A percentile compares a stretch with the other conserved stretches of the same genome.
Conservation (phyloP, 805 yeast species). For the Saccharomyces mikatae region DNA sequence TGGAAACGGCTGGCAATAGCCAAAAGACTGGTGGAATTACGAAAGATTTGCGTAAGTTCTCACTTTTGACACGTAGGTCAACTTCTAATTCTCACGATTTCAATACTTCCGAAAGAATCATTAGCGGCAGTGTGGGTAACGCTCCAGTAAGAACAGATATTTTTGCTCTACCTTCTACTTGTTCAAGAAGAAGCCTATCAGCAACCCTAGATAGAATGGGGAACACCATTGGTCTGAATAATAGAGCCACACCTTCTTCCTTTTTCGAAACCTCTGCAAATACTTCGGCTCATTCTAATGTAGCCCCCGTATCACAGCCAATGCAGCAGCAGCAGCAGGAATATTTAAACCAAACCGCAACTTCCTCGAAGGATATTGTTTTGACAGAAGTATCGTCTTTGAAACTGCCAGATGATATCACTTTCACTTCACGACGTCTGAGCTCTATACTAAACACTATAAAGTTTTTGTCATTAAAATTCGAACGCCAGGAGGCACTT, state of each 20-base stretch:
- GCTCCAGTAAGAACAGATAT: background rate
- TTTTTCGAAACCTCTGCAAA: slow-evolving; percentile 25
- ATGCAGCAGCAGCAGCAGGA: slow-evolving; percentile 5
- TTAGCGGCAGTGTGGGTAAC: background rate
- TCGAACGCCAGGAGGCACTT: slow-evolving; percentile 53
- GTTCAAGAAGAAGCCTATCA: slow-evolving; percentile 19
- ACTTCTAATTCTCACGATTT: background rate
- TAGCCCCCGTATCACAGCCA: background rate
- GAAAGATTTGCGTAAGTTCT: background rate
- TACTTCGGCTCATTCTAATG: slow-evolving; percentile 7
- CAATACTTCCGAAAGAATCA: background rate
- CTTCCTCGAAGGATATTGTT: slow-evolving; percentile 58
- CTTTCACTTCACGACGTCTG: slow-evolving; percentile 30
- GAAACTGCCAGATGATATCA: slow-evolving; percentile 28
- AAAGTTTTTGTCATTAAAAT: slow-evolving; percentile 22
- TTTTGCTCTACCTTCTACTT: background rate
- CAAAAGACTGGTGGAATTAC: background rate
- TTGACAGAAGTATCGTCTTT: slow-evolving; percentile 49
- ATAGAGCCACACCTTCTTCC: slow-evolving; percentile 13
- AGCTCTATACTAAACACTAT: slow-evolving; percentile 1
- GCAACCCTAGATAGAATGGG: slow-evolving; percentile 27
- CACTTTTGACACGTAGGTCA: background rate
- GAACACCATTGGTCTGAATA: background rate
- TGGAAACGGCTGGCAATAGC: background rate
- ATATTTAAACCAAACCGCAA: slow-evolving; percentile 20